A percentile compares a stretch with the other conserved stretches of the same genome.
Conservation (phyloP, 2,329 filamentous ascomycete species). For the Tolypocladium guangdongense region DNA sequence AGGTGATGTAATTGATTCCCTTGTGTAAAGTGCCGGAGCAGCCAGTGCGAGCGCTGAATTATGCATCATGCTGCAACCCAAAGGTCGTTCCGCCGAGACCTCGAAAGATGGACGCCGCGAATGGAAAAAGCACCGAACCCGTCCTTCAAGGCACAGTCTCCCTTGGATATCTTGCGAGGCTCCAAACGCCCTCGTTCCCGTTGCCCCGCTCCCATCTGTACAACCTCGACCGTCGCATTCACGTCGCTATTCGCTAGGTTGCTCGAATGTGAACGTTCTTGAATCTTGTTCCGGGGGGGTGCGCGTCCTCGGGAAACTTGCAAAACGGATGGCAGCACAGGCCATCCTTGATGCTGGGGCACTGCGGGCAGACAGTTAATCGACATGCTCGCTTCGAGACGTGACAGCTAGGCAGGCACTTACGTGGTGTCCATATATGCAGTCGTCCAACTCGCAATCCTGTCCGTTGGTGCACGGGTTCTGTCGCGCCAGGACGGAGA, state of each 20-base stretch:
- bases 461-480: constrained; percentile 49
- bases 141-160: too few species aligned
- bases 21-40: neutral
- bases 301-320: constrained; percentile 40
- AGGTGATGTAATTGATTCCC: too few species aligned
- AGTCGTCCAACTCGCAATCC: constrained; percentile 44
- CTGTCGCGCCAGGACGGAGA: constrained; percentile 42
- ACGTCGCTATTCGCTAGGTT: constrained; percentile 13
- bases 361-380: constrained; percentile 22
- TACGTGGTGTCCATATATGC: constrained; percentile 54
- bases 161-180: neutral
- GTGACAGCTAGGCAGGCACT: constrained; percentile 14
- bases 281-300: constrained; percentile 47
- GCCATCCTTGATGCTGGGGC: constrained; percentile 40
- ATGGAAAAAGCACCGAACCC: neutral
- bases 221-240: neutral
- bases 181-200: neutral
- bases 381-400: neutral
- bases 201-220: neutral
- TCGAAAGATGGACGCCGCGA: neutral
- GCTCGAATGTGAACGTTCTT: constrained; percentile 23
- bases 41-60: neutral
- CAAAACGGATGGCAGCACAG: constrained; percentile 43
- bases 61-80: neutral
- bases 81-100: neutral